phyloP scores from a whole-genome alignment of 805 yeast species.

The Helenozyma rhizophorensis region DNA sequence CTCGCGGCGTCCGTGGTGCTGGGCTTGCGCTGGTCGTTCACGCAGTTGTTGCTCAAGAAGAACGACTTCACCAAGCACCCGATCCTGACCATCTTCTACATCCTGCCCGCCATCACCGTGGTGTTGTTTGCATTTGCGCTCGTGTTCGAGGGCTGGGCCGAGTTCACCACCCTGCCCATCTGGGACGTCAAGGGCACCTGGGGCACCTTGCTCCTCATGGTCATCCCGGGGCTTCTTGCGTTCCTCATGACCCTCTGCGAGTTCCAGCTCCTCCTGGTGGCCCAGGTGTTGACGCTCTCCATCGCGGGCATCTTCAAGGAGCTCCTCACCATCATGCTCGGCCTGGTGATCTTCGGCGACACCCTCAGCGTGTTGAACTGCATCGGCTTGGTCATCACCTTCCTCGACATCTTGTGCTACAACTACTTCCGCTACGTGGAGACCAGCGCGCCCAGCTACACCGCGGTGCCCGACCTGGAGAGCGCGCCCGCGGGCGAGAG shows the following conservation, averaged over 20 bases:
- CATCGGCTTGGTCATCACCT: constrained; percentile 69
- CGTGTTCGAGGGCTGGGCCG: constrained; percentile 61
- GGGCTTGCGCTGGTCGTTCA: constrained; percentile 93
- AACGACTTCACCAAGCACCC: constrained; percentile 67
- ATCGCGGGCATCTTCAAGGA: constrained; percentile 94
- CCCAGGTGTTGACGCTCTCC: constrained; percentile 81
- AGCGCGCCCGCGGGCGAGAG: constrained; percentile 5
- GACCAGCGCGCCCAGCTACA: constrained; percentile 10
- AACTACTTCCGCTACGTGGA: constrained; percentile 55
- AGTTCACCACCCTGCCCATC: constrained; percentile 49
- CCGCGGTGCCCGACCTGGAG: constrained; percentile 8
- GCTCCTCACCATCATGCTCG: constrained; percentile 71
- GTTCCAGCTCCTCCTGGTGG: constrained; percentile 73
- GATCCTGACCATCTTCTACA: constrained; percentile 72
- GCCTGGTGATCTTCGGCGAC: constrained; percentile 72
- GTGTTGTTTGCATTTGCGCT: constrained; percentile 60
- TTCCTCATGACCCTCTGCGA: constrained; percentile 88
- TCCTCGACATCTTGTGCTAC: constrained; percentile 79
- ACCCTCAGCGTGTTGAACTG: constrained; percentile 60
- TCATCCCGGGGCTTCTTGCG: constrained; percentile 83
- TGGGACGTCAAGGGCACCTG: constrained; percentile 62
- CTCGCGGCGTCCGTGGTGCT: constrained; percentile 74
- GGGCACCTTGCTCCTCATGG: constrained; percentile 52
- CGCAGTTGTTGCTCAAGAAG: constrained; percentile 71
- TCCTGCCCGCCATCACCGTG: constrained; percentile 80